Evolutionary conservation across 108 stramenopile genomes (phyloP).

Genomic region (Discostella stelligeroides): DNA sequence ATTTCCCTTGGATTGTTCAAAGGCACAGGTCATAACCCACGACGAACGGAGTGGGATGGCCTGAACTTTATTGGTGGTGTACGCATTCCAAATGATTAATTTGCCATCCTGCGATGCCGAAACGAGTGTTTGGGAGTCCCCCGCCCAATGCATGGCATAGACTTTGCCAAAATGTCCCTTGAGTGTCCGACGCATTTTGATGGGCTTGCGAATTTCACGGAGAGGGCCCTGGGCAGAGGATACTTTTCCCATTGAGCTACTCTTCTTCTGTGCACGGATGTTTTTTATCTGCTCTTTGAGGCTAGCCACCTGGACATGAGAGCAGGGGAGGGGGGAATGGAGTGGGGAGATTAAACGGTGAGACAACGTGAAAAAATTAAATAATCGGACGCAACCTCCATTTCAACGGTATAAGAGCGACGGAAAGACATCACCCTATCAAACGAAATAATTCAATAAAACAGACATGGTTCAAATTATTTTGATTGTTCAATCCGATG

Average conservation of each 20-base stretch:
- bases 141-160: conserved; percentile 96
- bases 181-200: conserved; percentile 75
- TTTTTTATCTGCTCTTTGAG: conserved; percentile 58
- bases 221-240: conserved; percentile 39
- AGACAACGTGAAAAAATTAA: not conserved
- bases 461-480: too few relatives aligned
- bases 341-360: not conserved
- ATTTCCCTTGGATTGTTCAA: conserved; percentile 90
- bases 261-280: conserved; percentile 46
- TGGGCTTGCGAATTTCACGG: conserved; percentile 64
- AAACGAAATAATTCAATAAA: too few relatives aligned
- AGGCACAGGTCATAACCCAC: conserved; percentile 99
- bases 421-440: not conserved
- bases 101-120: conserved; percentile 98
- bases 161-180: conserved; percentile 99
- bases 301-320: conserved; percentile 48
- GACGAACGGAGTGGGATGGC: conserved; percentile 91
- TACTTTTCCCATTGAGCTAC: conserved; percentile 42
- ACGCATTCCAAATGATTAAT: conserved; percentile 97
- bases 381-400: too few relatives aligned
- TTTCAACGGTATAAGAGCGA: not conserved
- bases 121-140: conserved; percentile 81
- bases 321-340: not conserved
- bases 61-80: conserved; percentile 87
- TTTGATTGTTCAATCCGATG: too few relatives aligned